A percentile compares a stretch with the other conserved stretches of the same genome.
phyloP scores from a whole-genome alignment of 78 protist species.

The slime mould (Dictyostelium discoideum) region DNA sequence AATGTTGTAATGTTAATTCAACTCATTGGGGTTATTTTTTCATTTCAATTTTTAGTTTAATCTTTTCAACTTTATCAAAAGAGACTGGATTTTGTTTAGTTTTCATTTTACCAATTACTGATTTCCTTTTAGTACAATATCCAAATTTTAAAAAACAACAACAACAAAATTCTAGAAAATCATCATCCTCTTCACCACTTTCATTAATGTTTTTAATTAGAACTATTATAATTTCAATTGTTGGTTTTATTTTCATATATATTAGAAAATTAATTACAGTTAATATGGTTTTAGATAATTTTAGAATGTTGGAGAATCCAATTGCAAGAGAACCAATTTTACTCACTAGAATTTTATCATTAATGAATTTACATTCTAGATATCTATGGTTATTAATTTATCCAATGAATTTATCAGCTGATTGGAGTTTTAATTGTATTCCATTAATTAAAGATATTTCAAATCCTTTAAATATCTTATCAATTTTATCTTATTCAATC shows the following conservation, averaged over 20 bases:
- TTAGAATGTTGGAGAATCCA: slow-evolving; percentile 67
- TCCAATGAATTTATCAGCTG: slow-evolving; percentile 33
- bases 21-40: not conserved
- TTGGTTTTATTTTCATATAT: not conserved
- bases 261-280: slow-evolving; percentile 38
- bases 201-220: not conserved
- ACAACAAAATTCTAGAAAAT: too few relatives aligned
- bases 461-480: not conserved
- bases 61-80: not conserved
- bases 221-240: not conserved
- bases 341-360: not conserved
- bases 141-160: not conserved
- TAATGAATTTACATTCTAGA: not conserved
- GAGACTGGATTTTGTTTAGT: slow-evolving; percentile 5
- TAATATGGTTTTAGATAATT: slow-evolving; percentile 17
- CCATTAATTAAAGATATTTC: slow-evolving; percentile 6
- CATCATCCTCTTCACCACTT: not conserved
- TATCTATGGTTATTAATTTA: slow-evolving; percentile 27
- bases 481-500: not conserved
- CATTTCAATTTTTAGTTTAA: not conserved
- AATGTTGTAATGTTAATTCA: not conserved
- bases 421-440: slow-evolving; percentile 50
- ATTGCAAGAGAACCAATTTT: slow-evolving; percentile 10
- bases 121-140: not conserved
- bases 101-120: not conserved